Evolutionary conservation across 352 stramenopile species (phyloP).

Genomic region (Aphanomyces invadans): DNA sequence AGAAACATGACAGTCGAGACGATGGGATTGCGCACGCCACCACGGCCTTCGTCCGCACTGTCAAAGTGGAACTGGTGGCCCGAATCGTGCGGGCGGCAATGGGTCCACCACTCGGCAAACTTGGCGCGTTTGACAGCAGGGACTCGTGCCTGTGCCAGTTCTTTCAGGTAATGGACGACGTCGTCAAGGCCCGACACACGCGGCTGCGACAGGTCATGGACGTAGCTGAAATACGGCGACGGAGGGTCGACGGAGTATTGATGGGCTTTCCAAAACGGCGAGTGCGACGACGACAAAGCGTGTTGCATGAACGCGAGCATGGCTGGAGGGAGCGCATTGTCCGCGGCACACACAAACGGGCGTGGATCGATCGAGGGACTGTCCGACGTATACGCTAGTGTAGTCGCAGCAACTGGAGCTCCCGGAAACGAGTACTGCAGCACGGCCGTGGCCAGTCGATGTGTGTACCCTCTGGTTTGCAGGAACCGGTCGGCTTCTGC

Average conservation of each 20-base stretch:
- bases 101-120: slow-evolving; percentile 56
- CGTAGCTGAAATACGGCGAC: slow-evolving; percentile 54
- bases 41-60: slow-evolving; percentile 48
- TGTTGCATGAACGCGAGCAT: slow-evolving; percentile 30
- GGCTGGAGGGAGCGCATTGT: slow-evolving; percentile 24
- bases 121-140: slow-evolving; percentile 31
- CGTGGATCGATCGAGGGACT: not conserved
- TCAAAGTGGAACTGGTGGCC: slow-evolving; percentile 73
- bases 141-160: slow-evolving; percentile 28
- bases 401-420: not conserved
- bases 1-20: slow-evolving; percentile 55
- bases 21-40: slow-evolving; percentile 45
- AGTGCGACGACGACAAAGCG: slow-evolving; percentile 28
- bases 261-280: slow-evolving; percentile 47
- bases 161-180: slow-evolving; percentile 25
- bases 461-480: slow-evolving; percentile 1
- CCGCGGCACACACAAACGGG: slow-evolving; percentile 22
- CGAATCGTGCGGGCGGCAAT: slow-evolving; percentile 51
- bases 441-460: slow-evolving; percentile 8
- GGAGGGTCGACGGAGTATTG: slow-evolving; percentile 49
- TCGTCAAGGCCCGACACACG: slow-evolving; percentile 29
- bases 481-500: slow-evolving; percentile 8
- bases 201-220: slow-evolving; percentile 29
- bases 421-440: slow-evolving; percentile 14
- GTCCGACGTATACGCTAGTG: not conserved